Base-by-base conservation (phyloP, 306 rosid genomes). In the Sphenostylis stenocarpa region DNA sequence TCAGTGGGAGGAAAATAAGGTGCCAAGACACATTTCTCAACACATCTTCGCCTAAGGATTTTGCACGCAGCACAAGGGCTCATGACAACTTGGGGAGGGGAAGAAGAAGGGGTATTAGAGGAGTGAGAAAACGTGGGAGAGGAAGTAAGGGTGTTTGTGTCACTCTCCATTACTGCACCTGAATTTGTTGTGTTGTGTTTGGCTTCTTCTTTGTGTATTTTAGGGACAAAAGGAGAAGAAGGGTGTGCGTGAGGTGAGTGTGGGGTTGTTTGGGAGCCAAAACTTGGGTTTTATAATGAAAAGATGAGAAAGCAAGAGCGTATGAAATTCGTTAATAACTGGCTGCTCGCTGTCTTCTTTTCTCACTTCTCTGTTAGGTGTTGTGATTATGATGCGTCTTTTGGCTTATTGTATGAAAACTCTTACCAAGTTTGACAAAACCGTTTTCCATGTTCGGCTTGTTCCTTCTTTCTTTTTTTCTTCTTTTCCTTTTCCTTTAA, bases 1-100 rank as follows among this genome's bases (percentile, higher is more conserved):
- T 94, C 90, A 4, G 98, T 87, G 29, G 98, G 98, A 67, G 98
- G 98, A 67, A 94, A 94, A 57, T 94, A 94, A 12, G 98, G 98
- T 3, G 98, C 98, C 81, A 94, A 81, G 0, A 94, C 93, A 60
- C 98, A 94, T 83, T 91, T 88, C 0, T 91, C 94, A 0, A 96
- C 96, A 16, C 98, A 94, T 58, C 98, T 80, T 39, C 98, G 73
- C 76, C 98, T 79, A 65, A 94, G 44, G 62, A 91, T 90, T 79
- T 90, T 94, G 83, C 98, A 94, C 0, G 98, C 98, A 36, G 98
- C 98, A 17, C 98, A 94, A 45, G 98, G 98, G 47, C 88, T 94
- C 24, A 88, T 68, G 11, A 94, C 84, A 13, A 88, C 69, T 12
- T 82, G 83, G 9, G 79, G 81, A 38, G 84, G 68, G 14, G 88